These are phyloP conservation scores for Candida michaelii DNA, from an alignment of 805 yeast genomes.

Conservation along the genomic window DNA sequence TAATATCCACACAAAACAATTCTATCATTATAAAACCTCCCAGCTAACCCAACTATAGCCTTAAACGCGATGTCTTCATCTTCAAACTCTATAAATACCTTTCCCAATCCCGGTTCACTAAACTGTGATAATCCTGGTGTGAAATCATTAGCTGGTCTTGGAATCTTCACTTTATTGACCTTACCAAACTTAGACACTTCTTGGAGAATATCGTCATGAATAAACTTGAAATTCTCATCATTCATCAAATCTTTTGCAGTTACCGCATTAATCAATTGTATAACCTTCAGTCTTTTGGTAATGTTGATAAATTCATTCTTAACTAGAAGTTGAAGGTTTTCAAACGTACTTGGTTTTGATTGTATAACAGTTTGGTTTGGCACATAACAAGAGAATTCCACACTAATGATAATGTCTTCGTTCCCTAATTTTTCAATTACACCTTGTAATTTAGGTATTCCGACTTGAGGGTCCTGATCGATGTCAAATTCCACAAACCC, in stretches of 20 bases:
- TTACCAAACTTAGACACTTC: constrained; percentile 54
- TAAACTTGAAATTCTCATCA: constrained; percentile 46
- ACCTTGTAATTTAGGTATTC: constrained; percentile 13
- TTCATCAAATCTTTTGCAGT: constrained; percentile 63
- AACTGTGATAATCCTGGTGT: constrained; percentile 40
- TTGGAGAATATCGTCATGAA: constrained; percentile 50
- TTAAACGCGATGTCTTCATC: constrained; percentile 47
- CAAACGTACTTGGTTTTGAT: constrained; percentile 35
- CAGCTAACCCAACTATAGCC: constrained; percentile 63
- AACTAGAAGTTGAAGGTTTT: constrained; percentile 37
- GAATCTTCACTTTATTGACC: constrained; percentile 56
- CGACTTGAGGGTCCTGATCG: constrained; percentile 16
- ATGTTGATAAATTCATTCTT: constrained; percentile 34
- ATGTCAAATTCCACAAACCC: constrained; percentile 51
- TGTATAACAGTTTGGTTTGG: constrained; percentile 35
- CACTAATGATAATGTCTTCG: constrained; percentile 19
- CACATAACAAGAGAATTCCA: constrained; percentile 34
- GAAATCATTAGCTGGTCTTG: constrained; percentile 56
- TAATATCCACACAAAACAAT: constrained; percentile 64
- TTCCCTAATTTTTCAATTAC: neutral
- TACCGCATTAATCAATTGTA: constrained; percentile 66
- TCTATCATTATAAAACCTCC: constrained; percentile 66
- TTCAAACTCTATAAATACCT: constrained; percentile 65
- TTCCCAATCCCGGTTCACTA: constrained; percentile 63
- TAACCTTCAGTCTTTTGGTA: constrained; percentile 48